Base-by-base conservation (phyloP, 139 green algal genomes). In the Chlamydomonas sp. region DNA sequence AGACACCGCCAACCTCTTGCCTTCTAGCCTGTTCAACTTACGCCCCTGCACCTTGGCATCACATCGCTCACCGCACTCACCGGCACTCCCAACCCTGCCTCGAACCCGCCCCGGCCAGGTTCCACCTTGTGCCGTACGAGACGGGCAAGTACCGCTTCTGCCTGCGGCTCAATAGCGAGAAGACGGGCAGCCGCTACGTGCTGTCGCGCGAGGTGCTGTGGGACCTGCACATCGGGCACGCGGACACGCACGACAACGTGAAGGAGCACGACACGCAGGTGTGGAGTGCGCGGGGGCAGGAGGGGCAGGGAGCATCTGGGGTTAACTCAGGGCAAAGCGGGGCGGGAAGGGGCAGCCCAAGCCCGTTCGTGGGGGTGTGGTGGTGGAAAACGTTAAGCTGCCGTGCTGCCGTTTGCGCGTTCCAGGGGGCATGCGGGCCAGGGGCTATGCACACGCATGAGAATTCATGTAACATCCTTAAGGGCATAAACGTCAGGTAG, bases 61-160 rank as follows among this genome's bases (percentile, higher is more conserved):
- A 49, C 31, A 49, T 49, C 31, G 31, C 31, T 49, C 31, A 49
- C 31, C 31, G 31, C 31, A 49, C 31, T 49, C 31, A 49, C 31
- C 31, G 31, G 31, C 31, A 49, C 31, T 49, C 31, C 31, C 31
- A 49, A 49, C 31, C 31, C 31, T 49, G 31, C 31, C 31, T 49
- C 31, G 31, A 49, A 49, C 69, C 18, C 69, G 18, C 7, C 9
- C 10, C 9, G 6, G 1, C 15, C 71, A 81, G 83, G 83, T 94
- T 93, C 81, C 89, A 93, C 84, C n/a, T 93, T 7, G 89, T 95
- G 58, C 92, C 92, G 31, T 93, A 93, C 49, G 92, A 95, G 79
- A 81, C 88, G 1, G 92, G 92, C 14, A 57, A 83, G n/a, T 93
- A 95, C 91, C 81, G 64, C 0, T 95, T 95, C 58, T 95, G 92